phyloP scores from a whole-genome alignment of 331 rosid species.

The Ulmus americana region DNA sequence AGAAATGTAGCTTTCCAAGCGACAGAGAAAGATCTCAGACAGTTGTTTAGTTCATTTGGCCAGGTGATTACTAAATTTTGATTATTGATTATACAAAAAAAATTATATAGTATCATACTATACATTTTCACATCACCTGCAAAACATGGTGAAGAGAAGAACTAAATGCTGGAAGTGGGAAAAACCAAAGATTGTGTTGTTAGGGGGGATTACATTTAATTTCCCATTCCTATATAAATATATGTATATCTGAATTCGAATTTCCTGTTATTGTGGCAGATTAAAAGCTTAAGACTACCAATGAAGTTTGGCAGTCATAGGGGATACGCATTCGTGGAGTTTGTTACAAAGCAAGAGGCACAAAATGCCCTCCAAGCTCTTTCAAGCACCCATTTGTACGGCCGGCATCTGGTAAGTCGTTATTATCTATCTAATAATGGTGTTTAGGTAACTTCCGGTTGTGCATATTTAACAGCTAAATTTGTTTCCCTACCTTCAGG shows the following conservation, averaged over 20 bases:
- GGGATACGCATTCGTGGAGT: slow-evolving; percentile 88
- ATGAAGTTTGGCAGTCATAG: slow-evolving; percentile 79
- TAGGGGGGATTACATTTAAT: not conserved
- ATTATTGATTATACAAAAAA: not conserved
- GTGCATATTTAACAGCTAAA: not conserved
- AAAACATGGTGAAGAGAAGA: not conserved
- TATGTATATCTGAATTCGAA: not conserved
- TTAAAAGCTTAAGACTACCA: slow-evolving; percentile 86
- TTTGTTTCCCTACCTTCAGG: slow-evolving; percentile 36
- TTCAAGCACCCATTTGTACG: slow-evolving; percentile 69
- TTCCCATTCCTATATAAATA: not conserved
- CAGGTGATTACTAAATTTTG: slow-evolving; percentile 53
- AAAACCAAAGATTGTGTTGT: not conserved
- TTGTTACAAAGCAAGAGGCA: slow-evolving; percentile 79
- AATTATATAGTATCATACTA: not conserved
- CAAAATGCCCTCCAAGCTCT: slow-evolving; percentile 69
- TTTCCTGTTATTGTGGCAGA: slow-evolving; percentile 31
- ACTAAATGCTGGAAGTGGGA: not conserved
- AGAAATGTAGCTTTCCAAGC: slow-evolving; percentile 90
- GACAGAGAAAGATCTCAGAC: slow-evolving; percentile 73
- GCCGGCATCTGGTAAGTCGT: slow-evolving; percentile 85
- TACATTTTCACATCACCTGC: not conserved
- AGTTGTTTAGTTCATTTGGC: slow-evolving; percentile 83
- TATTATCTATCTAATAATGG: not conserved
- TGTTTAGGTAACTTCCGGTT: no score